Base-by-base conservation (phyloP, 495 filamentous ascomycete species). In the Neurospora tetrasperma region DNA sequence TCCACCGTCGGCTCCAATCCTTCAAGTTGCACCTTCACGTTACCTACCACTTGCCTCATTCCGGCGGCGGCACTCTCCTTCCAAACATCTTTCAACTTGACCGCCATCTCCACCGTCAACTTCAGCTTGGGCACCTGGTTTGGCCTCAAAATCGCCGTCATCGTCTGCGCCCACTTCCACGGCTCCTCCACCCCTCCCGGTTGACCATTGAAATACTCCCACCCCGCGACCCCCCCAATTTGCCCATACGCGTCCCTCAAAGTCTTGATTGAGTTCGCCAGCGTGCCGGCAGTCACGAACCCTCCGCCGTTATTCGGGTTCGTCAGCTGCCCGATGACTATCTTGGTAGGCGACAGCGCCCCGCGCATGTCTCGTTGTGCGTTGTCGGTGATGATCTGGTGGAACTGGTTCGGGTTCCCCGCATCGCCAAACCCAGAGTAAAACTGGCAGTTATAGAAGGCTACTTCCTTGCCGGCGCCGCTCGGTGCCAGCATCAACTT, bases 401-500 rank as follows among this genome's bases (percentile, higher is more conserved):
- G 88, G 75, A 90, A 94, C 79, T 87, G 85, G n/a, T 81, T 76
- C 0, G 89, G 85, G 74, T 84, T 85, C 14, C 84, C 84, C 35
- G 92, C 83, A 39, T 84, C 84, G 16, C 93, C 93, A 87, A 91
- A 96, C 2, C 91, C 91, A 75, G 90, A 92, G 77, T 96, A 96
- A 77, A 96, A 96, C 78, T 96, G 93, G 16, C 89, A 82, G 73
- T 96, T 96, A 76, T 96, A 96, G 88, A 93, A 96, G 20, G 82
- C 84, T 44, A 94, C 77, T 80, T 83, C 31, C 78, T 23, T 5
- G 8, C 80, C 79, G 2, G 31, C 71, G 18, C 18, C 35, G 0
- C 11, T 81, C 78, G 94, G 91, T 14, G 54, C 54, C 54, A 18
- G 23, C 54, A 66, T 66, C 42, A 95, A 85, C 27, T 83, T 80